Evolutionary conservation across 73 alveolate species (phyloP).

Genomic region (Blepharisma japonicum): DNA sequence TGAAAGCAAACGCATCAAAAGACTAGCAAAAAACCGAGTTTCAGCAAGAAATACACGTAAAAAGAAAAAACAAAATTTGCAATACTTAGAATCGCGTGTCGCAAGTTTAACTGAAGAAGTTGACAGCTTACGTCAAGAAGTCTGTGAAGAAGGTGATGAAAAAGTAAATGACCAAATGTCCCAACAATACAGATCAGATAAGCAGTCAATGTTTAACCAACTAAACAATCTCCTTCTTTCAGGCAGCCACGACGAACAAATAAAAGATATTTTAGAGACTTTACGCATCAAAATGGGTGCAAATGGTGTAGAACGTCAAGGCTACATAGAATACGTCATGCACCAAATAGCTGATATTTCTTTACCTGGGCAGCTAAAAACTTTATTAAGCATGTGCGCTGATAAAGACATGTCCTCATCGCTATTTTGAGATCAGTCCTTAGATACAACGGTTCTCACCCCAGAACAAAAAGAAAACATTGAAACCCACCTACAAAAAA

Average conservation of each 20-base stretch:
- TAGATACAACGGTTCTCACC: not conserved
- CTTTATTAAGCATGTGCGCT: not conserved
- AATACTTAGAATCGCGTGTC: not conserved
- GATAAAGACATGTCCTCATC: not conserved
- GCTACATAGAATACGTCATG: constrained; percentile 17
- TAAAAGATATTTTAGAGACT: not conserved
- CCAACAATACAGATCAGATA: not conserved
- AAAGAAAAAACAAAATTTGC: constrained; percentile 7
- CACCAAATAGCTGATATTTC: constrained; percentile 17
- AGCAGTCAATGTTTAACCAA: not conserved
- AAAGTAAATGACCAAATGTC: not conserved
- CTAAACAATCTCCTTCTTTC: not conserved
- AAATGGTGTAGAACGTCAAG: constrained; percentile 26
- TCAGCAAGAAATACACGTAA: constrained; percentile 24
- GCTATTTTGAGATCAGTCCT: not conserved
- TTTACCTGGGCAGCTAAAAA: not conserved
- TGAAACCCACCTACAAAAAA: not conserved
- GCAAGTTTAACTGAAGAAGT: constrained; percentile 25
- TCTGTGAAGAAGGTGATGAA: not conserved
- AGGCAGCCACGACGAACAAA: not conserved
- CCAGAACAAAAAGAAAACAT: constrained; percentile 13
- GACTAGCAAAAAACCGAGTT: constrained; percentile 20
- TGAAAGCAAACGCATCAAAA: not conserved
- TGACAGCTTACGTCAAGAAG: constrained; percentile 10
- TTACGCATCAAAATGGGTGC: not conserved